These are phyloP conservation scores for Paraphaeosphaeria minitans DNA, from an alignment of 2,329 filamentous ascomycete species.

Conservation along the genomic window DNA sequence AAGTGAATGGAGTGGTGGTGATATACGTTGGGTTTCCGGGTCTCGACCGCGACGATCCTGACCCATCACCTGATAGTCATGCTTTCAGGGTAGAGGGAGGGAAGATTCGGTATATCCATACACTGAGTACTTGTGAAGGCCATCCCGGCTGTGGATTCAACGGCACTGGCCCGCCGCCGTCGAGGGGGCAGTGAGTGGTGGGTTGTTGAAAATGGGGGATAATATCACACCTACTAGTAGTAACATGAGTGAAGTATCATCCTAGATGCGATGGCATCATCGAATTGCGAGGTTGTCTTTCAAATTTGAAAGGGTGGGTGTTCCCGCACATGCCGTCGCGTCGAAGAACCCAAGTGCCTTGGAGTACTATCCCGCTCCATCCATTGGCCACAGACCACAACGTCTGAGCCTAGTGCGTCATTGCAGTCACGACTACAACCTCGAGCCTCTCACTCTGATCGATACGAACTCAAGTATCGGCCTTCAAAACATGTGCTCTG, in stretches of 20 bases:
- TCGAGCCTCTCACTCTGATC: too few species aligned
- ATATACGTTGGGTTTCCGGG: constrained; percentile 31
- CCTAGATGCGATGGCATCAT: too few species aligned
- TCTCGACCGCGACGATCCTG: constrained; percentile 21
- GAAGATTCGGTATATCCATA: constrained; percentile 31
- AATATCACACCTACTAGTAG: too few species aligned
- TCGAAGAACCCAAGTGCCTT: too few species aligned
- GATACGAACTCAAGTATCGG: too few species aligned
- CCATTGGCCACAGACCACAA: not conserved
- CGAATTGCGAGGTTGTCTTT: too few species aligned
- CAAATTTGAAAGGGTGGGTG: not conserved
- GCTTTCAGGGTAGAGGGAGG: constrained; percentile 32
- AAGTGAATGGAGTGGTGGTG: constrained; percentile 30
- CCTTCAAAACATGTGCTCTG: not conserved
- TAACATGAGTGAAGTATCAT: too few species aligned
- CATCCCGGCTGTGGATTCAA: constrained; percentile 26
- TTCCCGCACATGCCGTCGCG: not conserved
- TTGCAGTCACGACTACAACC: not conserved
- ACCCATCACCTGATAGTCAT: constrained; percentile 30
- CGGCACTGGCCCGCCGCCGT: constrained; percentile 1
- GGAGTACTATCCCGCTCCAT: not conserved
- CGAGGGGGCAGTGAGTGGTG: not conserved
- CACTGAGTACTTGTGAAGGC: constrained; percentile 28
- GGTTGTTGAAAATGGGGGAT: not conserved
- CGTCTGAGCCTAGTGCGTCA: not conserved